These are phyloP conservation scores for Hsuehochloa calcarea DNA, from an alignment of 176 grass and related monocot genomes.

Conservation along the genomic window DNA sequence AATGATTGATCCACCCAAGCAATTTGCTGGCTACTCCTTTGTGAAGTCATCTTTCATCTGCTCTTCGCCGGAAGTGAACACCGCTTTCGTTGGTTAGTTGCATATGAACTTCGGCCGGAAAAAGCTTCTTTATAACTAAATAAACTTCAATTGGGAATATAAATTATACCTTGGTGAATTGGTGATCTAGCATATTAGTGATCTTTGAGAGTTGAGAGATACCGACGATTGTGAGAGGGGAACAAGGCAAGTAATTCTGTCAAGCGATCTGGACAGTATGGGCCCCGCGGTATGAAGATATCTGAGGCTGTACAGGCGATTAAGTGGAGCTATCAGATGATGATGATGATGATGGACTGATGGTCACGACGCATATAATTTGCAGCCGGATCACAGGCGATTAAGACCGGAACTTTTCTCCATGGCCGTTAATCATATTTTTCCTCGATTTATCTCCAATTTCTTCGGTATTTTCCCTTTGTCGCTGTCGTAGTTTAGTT, in stretches of 20 bases:
- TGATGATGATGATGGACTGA: background rate
- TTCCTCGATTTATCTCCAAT: background rate
- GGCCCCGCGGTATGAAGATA: background rate
- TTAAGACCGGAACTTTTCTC: background rate
- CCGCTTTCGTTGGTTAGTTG: conserved; percentile 18
- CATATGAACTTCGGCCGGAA: conserved; percentile 20
- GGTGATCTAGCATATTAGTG: background rate
- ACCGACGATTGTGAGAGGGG: background rate
- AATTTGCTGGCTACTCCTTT: background rate
- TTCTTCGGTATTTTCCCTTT: background rate
- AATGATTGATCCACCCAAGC: conserved; percentile 36
- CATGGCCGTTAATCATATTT: background rate
- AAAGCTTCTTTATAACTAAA: background rate
- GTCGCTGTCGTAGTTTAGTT: background rate
- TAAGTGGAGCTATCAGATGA: conserved; percentile 25
- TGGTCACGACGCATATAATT: conserved; percentile 2
- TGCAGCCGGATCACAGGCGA: conserved; percentile 23
- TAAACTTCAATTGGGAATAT: background rate
- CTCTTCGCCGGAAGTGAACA: background rate
- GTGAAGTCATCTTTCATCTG: conserved; percentile 29
- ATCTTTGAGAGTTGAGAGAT: background rate
- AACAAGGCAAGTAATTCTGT: background rate
- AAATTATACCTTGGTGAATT: background rate
- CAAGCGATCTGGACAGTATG: background rate
- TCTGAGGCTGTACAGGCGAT: conserved; percentile 3